Evolutionary conservation across 805 yeast species (phyloP), one percentile per base, ranked within the genome.

Genomic region (Hanseniaspora singularis): DNA sequence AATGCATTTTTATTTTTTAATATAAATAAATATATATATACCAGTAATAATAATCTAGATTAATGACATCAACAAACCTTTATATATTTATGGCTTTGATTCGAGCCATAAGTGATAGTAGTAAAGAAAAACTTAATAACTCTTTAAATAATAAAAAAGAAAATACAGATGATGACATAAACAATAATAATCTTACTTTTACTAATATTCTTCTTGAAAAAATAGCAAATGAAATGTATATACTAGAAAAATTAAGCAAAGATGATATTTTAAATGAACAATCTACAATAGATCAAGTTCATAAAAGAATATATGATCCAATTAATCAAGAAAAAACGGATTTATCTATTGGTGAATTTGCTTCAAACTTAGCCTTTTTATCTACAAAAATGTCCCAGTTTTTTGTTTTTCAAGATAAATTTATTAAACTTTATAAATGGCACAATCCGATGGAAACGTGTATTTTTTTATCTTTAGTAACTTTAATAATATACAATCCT

Each of bases 401-500:
- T 19, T 40, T 40, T 20, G 14, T 28, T 4, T 32, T 43, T 22
- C 50, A 47, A 40, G 39, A 47, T n/a, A 20, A 34, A 27, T 10
- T 47, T 10, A 26, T 33, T 12, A 47, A 47, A 8, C n/a, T 47
- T 14, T 37, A 28, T 14, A 73, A 83, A 4, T 88, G 96, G 96
- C 74, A 77, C 50, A 67, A 70, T 23, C 88, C 94, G 0, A 67
- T 82, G 0, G 71, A 76, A 51, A 87, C 96, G 0, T 52, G 87
- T 4, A 66, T 80, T 0, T 58, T 67, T 19, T 61, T 85, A 46
- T 64, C 79, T 4, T 51, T 76, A 1, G 78, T 81, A 52, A 79
- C 95, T 0, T 68, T 76, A 50, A 64, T 79, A 1, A 81, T 92
- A 54, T 60, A 79, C 30, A 73, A 81, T 64, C 95, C 95, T 0